Evolutionary conservation across 1,284 basidiomycete genomes (phyloP).

Genomic region (Cryptococcus sp.): DNA sequence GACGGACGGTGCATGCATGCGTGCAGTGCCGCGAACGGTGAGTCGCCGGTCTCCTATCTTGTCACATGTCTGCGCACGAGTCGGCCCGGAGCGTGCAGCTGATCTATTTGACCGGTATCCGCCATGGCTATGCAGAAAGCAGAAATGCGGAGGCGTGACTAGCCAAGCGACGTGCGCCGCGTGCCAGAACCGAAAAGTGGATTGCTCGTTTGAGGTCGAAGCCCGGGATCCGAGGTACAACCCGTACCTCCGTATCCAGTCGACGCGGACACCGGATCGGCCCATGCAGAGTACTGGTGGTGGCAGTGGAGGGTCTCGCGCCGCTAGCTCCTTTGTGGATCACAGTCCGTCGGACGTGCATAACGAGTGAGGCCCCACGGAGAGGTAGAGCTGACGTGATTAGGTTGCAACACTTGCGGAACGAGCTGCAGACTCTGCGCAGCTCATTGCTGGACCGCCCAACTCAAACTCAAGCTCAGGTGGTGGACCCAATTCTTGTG

Average conservation of each 20-base stretch:
- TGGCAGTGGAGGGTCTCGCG: not conserved
- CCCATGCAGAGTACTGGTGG: not conserved
- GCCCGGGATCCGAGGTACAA: constrained; percentile 24
- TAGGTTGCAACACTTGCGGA: constrained; percentile 1
- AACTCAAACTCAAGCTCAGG: not conserved
- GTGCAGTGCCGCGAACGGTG: constrained; percentile 22
- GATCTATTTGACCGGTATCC: not conserved
- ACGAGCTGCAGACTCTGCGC: constrained; percentile 1
- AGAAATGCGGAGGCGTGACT: constrained; percentile 23
- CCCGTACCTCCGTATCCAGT: constrained; percentile 20
- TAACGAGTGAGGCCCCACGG: not conserved
- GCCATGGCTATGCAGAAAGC: constrained; percentile 13
- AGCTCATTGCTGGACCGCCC: not conserved
- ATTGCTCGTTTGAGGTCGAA: constrained; percentile 22
- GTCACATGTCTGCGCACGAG: too few species aligned
- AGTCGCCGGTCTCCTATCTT: not conserved
- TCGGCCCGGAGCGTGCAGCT: too few species aligned
- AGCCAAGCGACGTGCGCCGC: constrained; percentile 15
- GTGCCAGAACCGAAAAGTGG: constrained; percentile 13
- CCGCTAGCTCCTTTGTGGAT: not conserved
- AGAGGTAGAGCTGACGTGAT: not conserved
- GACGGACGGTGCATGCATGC: constrained; percentile 21
- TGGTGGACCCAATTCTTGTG: too few species aligned
- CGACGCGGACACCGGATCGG: constrained; percentile 1
- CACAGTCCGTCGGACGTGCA: not conserved